These are phyloP conservation scores for Trypanosoma melophagium DNA, from an alignment of 208 protist genomes.

Conservation along the genomic window DNA sequence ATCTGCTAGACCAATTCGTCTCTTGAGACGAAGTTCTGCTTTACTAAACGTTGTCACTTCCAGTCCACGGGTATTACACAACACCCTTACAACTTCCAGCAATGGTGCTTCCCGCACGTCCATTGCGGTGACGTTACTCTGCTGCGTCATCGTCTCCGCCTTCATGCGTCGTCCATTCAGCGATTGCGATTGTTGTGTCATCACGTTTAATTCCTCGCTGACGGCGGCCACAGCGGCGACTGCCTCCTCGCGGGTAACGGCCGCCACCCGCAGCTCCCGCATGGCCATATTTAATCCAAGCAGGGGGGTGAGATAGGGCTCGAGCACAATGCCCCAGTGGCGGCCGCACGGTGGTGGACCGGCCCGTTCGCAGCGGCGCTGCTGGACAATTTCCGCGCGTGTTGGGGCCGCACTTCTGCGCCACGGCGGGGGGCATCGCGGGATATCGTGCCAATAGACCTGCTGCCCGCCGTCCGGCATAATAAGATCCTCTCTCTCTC, in stretches of 20 bases:
- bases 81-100: constrained; percentile 42
- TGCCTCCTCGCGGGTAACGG: constrained; percentile 33
- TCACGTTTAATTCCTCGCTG: constrained; percentile 22
- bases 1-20: constrained; percentile 43
- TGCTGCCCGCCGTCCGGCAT: constrained; percentile 32
- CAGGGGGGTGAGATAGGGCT: constrained; percentile 59
- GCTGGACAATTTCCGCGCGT: neutral
- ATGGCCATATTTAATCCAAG: constrained; percentile 59
- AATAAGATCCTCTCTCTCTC: too few relatives aligned
- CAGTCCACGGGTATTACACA: constrained; percentile 40
- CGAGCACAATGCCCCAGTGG: constrained; percentile 41
- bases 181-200: constrained; percentile 27
- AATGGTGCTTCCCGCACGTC: constrained; percentile 53
- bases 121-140: constrained; percentile 11
- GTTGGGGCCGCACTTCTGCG: neutral
- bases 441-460: constrained; percentile 35
- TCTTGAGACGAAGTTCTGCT: constrained; percentile 30
- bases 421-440: constrained; percentile 22
- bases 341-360: neutral
- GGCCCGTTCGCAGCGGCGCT: neutral
- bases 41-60: constrained; percentile 36
- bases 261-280: constrained; percentile 32
- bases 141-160: constrained; percentile 3
- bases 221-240: constrained; percentile 31
- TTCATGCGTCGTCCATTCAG: neutral